Percentiles rank a stretch among this genome's conserved stretches.
Evolutionary conservation across 176 grass and related monocot genomes (phyloP).

Genomic region (Paspalum notatum): DNA sequence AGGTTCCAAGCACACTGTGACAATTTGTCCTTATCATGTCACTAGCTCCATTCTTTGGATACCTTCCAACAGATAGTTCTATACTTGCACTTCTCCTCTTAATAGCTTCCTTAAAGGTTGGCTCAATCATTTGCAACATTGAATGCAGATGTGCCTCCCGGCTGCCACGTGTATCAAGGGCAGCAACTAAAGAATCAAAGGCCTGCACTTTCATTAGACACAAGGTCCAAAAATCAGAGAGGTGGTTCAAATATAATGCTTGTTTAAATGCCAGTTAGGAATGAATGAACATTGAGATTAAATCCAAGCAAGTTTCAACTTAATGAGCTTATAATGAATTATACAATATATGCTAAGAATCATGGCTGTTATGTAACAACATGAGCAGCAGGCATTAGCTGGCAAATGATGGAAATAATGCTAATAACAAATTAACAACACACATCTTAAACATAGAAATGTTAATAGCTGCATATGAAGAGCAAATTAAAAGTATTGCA

Average conservation of each 20-base stretch:
- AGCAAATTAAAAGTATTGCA: neutral
- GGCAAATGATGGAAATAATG: neutral
- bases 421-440: neutral
- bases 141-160: conserved; percentile 88
- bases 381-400: neutral
- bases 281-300: conserved; percentile 7
- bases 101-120: conserved; percentile 87
- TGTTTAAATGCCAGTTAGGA: neutral
- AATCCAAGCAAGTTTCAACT: conserved; percentile 5
- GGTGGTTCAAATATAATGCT: conserved; percentile 24
- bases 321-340: neutral
- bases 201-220: conserved; percentile 48
- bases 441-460: neutral
- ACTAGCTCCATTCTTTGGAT: conserved; percentile 51
- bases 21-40: conserved; percentile 59
- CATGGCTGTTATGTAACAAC: neutral
- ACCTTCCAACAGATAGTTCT: conserved; percentile 46
- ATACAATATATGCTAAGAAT: neutral
- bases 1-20: conserved; percentile 56
- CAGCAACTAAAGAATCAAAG: conserved; percentile 76
- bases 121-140: conserved; percentile 84
- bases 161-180: conserved; percentile 86
- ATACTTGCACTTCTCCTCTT: conserved; percentile 42
- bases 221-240: conserved; percentile 35
- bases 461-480: neutral